These are phyloP conservation scores for Candida gigantensis DNA, from an alignment of 1,139 yeast species.

Conservation along the genomic window DNA sequence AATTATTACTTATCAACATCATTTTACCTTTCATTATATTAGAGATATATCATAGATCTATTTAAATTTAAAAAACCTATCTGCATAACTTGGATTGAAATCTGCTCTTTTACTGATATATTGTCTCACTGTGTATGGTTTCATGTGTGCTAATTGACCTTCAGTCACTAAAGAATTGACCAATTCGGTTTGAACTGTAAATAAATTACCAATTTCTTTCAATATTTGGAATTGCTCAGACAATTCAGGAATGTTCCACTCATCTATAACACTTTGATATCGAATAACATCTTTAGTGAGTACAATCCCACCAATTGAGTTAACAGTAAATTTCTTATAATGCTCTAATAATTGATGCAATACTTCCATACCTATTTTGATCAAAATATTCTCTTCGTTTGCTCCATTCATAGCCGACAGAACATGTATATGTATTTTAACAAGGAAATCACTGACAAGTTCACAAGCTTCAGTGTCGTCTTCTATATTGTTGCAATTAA, in stretches of 20 bases:
- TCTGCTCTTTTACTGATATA: conserved; percentile 74
- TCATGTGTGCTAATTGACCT: conserved; percentile 72
- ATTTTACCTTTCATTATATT: conserved; percentile 10
- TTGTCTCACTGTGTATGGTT: conserved; percentile 65
- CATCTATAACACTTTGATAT: conserved; percentile 71
- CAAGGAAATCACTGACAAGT: conserved; percentile 56
- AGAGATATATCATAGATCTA: conserved; percentile 12
- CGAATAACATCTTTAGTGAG: conserved; percentile 84
- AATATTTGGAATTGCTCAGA: conserved; percentile 71
- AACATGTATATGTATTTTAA: conserved; percentile 40
- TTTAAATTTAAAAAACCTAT: conserved; percentile 39
- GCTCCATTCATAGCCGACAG: conserved; percentile 45
- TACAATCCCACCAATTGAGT: conserved; percentile 79
- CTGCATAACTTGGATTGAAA: conserved; percentile 57
- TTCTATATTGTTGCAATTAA: conserved; percentile 48
- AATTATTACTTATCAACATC: conserved; percentile 1
- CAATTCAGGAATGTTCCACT: conserved; percentile 65
- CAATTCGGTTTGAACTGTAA: conserved; percentile 70
- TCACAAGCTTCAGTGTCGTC: conserved; percentile 74
- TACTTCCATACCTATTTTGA: conserved; percentile 61
- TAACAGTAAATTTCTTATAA: conserved; percentile 73
- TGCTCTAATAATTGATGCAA: conserved; percentile 67
- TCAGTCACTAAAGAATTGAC: conserved; percentile 79
- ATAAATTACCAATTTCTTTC: conserved; percentile 82
- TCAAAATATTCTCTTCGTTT: conserved; percentile 55